Evolutionary conservation across 768 basidiomycete species (phyloP), one percentile per base, ranked within the genome.

Genomic region (Pisolithus sp.): DNA sequence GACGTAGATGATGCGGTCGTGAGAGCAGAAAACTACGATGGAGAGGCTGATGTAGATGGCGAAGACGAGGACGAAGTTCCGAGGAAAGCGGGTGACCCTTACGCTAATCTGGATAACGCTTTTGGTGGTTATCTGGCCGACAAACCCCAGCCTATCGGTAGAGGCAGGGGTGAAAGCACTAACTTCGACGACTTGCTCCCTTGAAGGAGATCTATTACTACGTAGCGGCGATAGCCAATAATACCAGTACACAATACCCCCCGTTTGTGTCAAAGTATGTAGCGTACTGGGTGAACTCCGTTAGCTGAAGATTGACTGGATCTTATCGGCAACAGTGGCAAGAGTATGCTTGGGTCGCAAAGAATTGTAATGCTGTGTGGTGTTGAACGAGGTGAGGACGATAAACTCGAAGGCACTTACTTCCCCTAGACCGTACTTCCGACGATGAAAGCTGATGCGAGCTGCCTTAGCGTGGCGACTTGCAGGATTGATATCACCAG

Each of bases 391-490:
- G n/a, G 13, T 24, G 37, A 15, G 18, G 40, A 23, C 18, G n/a
- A 23, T 5, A 13, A 13, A 6, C 31, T 23, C 20, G 26, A 24
- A 18, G 24, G 26, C 39, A 71, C 86, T 58, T 49, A 93, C 93
- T 82, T 97, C 95, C 59, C 95, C 95, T 6, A 97, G 77, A 3
- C 94, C 95, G 70, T 95, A 98, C 83, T 95, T 86, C 57, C 83
- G 79, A 50, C 90, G 78, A 63, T 98, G 95, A 66, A 95, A 99
- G 62, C 93, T 96, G 61, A 93, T 86, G 44, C 85, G 74, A 6
- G 84, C 79, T 1, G 77, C 68, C 56, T 73, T 70, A 46, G 71
- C 62, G 46, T 68, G 68, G 17, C 62, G 59, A 6, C 58, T 38
- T 48, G 67, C 63, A 7, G 53, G 57, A 26, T 61, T 61, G 45